Conservation (phyloP, 345 rosid species). For the Raphanus sativus region DNA sequence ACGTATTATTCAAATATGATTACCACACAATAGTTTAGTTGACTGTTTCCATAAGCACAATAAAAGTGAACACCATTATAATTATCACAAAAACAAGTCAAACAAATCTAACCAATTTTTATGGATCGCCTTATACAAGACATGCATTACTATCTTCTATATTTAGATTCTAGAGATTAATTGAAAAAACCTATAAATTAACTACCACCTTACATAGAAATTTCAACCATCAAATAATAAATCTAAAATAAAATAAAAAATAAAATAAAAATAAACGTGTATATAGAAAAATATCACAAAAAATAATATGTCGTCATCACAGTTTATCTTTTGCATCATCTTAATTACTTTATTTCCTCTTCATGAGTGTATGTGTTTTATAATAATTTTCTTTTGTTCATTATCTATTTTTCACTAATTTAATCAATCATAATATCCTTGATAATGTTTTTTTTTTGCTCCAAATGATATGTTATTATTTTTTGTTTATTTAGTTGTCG, state of each 20-base stretch:
- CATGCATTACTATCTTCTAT: neutral
- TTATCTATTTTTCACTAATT: neutral
- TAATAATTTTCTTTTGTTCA: neutral
- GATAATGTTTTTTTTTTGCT: neutral
- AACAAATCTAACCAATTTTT: neutral
- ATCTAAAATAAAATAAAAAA: no score
- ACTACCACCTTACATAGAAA: neutral
- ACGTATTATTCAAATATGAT: no score
- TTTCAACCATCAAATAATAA: neutral
- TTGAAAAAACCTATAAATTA: no score
- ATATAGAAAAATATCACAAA: neutral
- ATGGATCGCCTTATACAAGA: neutral
- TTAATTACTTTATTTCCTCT: neutral
- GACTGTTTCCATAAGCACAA: no score
- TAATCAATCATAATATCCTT: no score
- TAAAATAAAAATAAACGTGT: neutral
- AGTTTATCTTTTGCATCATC: neutral
- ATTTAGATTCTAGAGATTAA: neutral
- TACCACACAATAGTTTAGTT: no score
- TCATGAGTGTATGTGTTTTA: neutral
- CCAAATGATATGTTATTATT: neutral
- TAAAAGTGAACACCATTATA: neutral
- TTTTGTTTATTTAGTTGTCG: neutral
- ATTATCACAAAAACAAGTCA: neutral
- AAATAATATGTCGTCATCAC: neutral